Evolutionary conservation across 345 rosid species (phyloP), one percentile per base, ranked within the genome.

Genomic region (Murraya paniculata): DNA sequence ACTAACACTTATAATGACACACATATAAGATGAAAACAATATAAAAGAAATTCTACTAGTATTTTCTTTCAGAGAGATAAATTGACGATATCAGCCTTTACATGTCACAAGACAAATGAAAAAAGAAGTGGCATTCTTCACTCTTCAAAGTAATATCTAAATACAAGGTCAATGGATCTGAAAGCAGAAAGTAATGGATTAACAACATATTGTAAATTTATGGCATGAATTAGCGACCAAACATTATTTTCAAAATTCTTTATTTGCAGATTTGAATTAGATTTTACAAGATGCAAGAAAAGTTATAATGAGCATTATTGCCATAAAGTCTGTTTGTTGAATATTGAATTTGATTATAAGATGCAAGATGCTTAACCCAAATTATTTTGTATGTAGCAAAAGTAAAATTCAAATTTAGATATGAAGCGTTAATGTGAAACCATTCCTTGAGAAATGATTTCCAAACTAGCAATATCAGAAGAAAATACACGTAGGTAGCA

Each of bases 1-100:
- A 69, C 61, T 6, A 77, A 48, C 22, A 71, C 25, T 22, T 71
- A 75, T 27, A 71, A 64, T 21, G 66, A 64, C 53, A 75, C 45
- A 39, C 11, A 74, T 30, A 64, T 68, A 64, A 18, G 25, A n/a
- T 60, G 28, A 61, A 48, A 69, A 27, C 60, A 27, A 33, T 22
- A 27, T 28, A 2, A 31, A 19, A 71, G 30, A 45, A 68, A 22
- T 24, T 39, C 55, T 28, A 11, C 56, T 50, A 16, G 57, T 21
- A 7, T 21, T 22, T 31, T 55, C 24, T 55, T 71, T 72, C 64
- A 10, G 28, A 35, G 10, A 22, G 30, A 72, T 33, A 24, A 2
- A 35, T 50, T 19, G 38, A 28, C 21, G 2, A 30, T 31, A 8
- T 27, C 24, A 18, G 58, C 59, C 59, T 70, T 70, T 70, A 28